Evolutionary conservation across 306 rosid genomes (phyloP), one percentile per base, ranked within the genome.

Genomic region (Rosa multiflora): DNA sequence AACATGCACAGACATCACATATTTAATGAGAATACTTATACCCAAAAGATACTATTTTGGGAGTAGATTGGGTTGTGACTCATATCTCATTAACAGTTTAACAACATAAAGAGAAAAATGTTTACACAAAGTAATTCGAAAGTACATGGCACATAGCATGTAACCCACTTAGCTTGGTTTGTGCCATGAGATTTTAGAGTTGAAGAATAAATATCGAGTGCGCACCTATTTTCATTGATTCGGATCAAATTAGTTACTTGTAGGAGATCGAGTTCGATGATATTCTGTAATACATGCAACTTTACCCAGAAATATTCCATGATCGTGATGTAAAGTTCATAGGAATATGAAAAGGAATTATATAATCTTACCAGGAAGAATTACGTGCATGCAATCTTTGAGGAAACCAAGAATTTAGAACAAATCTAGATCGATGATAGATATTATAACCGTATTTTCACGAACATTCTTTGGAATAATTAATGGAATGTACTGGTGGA

Each of bases 321-420:
- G 58, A 44, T 53, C 23, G 14, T 51, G 56, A 5, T 49, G 46
- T 72, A 47, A 46, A 32, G 39, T 70, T 32, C 43, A 49, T 67
- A 61, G 47, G 75, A 74, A 80, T 74, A 73, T 48, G 39, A 20
- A 73, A 73, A 80, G 43, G 35, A 55, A 15, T 42, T 5, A 10
- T 53, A 64, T 63, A 17, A 17, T 53, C 74, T 64, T 73, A 66
- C 8, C 15, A 80, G 14, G 49, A 43, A 14, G 61, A 43, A 67
- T 70, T 40, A 47, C 61, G 6, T 55, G 26, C 32, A 58, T 58
- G 8, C 8, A 23, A 49, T 71, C 42, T 72, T 17, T 29, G 5
- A 43, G 18, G 68, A 67, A 26, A 40, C 8, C 40, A 66, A 56
- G 29, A 82, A 52, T 72, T 70, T 23, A 49, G 69, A 13, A 70